Percentiles rank a stretch among this genome's conserved stretches.
These are phyloP conservation scores for Pharnaceum exiguum DNA, from an alignment of 148 eudicot genomes.

Conservation along the genomic window DNA sequence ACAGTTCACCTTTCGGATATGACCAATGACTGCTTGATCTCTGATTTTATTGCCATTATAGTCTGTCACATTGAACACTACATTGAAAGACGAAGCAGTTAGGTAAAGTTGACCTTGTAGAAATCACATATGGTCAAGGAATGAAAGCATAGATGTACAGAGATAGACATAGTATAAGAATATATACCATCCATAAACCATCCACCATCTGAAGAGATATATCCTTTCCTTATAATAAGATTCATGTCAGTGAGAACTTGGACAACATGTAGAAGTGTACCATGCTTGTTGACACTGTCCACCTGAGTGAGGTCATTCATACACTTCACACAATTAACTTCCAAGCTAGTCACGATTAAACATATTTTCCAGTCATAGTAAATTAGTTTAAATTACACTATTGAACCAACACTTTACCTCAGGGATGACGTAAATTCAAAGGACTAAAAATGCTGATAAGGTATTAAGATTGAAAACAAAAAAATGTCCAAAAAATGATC, in stretches of 20 bases:
- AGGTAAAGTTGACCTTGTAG: constrained; percentile 11
- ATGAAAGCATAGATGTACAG: neutral
- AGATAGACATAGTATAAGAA: constrained; percentile 5
- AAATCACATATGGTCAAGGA: neutral
- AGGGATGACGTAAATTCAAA: neutral
- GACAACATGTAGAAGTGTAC: constrained; percentile 87
- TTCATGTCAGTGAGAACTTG: constrained; percentile 81
- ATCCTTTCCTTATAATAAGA: constrained; percentile 75
- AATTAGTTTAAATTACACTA: too few relatives aligned
- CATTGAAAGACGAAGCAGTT: constrained; percentile 7
- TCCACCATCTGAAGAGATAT: constrained; percentile 89
- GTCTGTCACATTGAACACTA: constrained; percentile 75
- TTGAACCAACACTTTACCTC: too few relatives aligned
- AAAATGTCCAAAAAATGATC: neutral
- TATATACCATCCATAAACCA: constrained; percentile 97
- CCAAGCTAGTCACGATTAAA: too few relatives aligned
- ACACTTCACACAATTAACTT: neutral
- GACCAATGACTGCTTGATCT: constrained; percentile 50
- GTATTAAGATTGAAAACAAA: neutral
- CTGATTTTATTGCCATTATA: constrained; percentile 64
- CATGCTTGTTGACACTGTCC: constrained; percentile 88
- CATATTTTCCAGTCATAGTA: too few relatives aligned
- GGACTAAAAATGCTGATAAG: neutral
- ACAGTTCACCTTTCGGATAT: constrained; percentile 43
- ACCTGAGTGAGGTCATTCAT: constrained; percentile 41